Conservation (phyloP, 129 eudicot species). For the Solidago caesia region DNA sequence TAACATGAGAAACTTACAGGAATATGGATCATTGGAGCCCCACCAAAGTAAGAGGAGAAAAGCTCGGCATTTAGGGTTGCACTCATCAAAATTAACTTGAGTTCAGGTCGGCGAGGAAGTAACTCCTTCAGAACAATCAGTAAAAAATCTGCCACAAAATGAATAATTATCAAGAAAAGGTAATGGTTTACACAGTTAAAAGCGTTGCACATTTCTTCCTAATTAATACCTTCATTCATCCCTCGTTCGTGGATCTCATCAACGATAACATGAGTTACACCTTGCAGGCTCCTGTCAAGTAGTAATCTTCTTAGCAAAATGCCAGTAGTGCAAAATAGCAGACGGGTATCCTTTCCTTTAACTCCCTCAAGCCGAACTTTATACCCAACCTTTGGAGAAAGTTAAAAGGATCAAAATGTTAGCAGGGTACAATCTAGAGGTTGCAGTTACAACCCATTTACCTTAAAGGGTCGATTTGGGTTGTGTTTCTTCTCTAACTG, state of each 20-base stretch:
- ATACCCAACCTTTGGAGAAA: constrained; percentile 59
- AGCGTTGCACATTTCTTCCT: neutral
- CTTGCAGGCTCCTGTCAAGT: constrained; percentile 82
- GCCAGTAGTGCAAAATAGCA: constrained; percentile 91
- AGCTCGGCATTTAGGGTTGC: constrained; percentile 97
- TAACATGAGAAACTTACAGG: constrained; percentile 55
- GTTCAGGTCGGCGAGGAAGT: constrained; percentile 94
- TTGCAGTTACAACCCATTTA: neutral
- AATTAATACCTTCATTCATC: constrained; percentile 86
- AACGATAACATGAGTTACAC: constrained; percentile 89
- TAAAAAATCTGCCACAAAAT: constrained; percentile 72
- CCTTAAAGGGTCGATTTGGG: neutral
- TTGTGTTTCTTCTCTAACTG: neutral
- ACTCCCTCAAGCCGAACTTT: constrained; percentile 94
- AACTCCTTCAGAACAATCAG: constrained; percentile 96
- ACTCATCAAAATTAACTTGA: constrained; percentile 89
- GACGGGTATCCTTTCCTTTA: constrained; percentile 95
- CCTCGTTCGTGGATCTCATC: constrained; percentile 99
- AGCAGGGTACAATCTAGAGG: constrained; percentile 10
- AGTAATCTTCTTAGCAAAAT: constrained; percentile 88
- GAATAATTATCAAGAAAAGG: constrained; percentile 1
- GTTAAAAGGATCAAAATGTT: constrained; percentile 7
- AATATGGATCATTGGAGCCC: constrained; percentile 88
- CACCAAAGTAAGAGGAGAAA: constrained; percentile 87
- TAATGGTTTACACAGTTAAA: constrained; percentile 12